These are phyloP conservation scores for Penicillium roqueforti DNA, from an alignment of 495 filamentous ascomycete genomes.

Conservation along the genomic window DNA sequence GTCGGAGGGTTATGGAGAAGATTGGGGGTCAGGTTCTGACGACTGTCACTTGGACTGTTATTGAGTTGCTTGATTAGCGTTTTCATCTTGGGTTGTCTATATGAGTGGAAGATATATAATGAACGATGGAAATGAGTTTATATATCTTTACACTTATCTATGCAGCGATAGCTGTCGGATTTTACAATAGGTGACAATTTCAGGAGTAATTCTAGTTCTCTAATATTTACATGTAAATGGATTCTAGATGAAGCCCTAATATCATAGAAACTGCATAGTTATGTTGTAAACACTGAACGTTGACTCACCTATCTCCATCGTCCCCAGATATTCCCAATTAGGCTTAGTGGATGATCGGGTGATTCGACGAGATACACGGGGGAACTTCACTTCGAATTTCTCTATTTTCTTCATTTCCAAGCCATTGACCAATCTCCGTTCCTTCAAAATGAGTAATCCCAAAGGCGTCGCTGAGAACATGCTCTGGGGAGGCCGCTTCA, in stretches of 20 bases:
- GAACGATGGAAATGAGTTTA: not conserved
- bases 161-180: not conserved
- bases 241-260: too few species aligned
- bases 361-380: slow-evolving; percentile 9
- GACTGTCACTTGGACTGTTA: slow-evolving; percentile 38
- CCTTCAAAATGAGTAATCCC: slow-evolving; percentile 37
- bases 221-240: too few species aligned
- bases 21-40: slow-evolving; percentile 40
- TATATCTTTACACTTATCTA: not conserved
- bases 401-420: slow-evolving; percentile 11
- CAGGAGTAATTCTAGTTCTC: not conserved
- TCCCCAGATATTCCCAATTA: slow-evolving; percentile 12
- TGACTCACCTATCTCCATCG: not conserved
- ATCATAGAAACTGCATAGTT: too few species aligned
- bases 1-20: slow-evolving; percentile 49
- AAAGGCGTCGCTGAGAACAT: slow-evolving; percentile 53
- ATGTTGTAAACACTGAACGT: too few species aligned
- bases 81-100: not conserved
- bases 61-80: slow-evolving; percentile 29
- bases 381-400: not conserved
- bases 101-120: not conserved
- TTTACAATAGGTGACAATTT: not conserved
- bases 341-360: slow-evolving; percentile 24
- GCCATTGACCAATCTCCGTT: slow-evolving; percentile 4
- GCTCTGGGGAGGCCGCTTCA: slow-evolving; percentile 83